Percentiles rank a stretch among this genome's conserved stretches.
Evolutionary conservation across 2,329 filamentous ascomycete genomes (phyloP).

Genomic region (Penicillium sp.): DNA sequence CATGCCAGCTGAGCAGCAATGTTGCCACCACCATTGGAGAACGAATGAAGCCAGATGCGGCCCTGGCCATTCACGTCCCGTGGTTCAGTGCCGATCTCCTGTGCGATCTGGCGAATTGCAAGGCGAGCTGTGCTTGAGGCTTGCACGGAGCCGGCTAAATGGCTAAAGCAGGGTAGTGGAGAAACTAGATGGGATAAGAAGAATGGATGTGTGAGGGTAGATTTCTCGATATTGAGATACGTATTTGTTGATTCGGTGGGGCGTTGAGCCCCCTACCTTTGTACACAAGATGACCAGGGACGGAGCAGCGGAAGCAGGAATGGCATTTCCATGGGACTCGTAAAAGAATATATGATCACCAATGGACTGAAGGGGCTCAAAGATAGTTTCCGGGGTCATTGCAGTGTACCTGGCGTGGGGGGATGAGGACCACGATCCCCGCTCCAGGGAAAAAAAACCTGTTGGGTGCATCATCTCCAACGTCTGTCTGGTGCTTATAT

Average conservation of each 20-base stretch:
- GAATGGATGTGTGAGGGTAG: slow-evolving; percentile 21
- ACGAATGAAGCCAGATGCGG: slow-evolving; percentile 23
- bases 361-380: slow-evolving; percentile 13
- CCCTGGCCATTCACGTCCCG: neutral
- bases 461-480: slow-evolving; percentile 1
- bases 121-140: slow-evolving; percentile 19
- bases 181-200: slow-evolving; percentile 21
- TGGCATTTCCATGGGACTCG: slow-evolving; percentile 1
- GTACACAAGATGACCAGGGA: slow-evolving; percentile 27
- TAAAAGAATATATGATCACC: slow-evolving; percentile 17
- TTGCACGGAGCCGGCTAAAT: slow-evolving; percentile 16
- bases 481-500: neutral
- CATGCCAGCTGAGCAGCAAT: slow-evolving; percentile 21
- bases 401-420: slow-evolving; percentile 3
- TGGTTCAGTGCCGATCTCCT: neutral
- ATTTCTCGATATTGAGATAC: slow-evolving; percentile 17
- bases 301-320: slow-evolving; percentile 5
- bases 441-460: neutral
- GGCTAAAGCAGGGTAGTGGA: slow-evolving; percentile 18
- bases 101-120: slow-evolving; percentile 15
- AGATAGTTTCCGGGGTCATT: slow-evolving; percentile 6
- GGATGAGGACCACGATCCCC: neutral
- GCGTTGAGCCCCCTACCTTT: slow-evolving; percentile 29
- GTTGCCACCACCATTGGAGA: slow-evolving; percentile 25
- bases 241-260: slow-evolving; percentile 29